A percentile compares a stretch with the other conserved stretches of the same genome.
phyloP scores from a whole-genome alignment of 306 rosid species.

The Rosa persica region DNA sequence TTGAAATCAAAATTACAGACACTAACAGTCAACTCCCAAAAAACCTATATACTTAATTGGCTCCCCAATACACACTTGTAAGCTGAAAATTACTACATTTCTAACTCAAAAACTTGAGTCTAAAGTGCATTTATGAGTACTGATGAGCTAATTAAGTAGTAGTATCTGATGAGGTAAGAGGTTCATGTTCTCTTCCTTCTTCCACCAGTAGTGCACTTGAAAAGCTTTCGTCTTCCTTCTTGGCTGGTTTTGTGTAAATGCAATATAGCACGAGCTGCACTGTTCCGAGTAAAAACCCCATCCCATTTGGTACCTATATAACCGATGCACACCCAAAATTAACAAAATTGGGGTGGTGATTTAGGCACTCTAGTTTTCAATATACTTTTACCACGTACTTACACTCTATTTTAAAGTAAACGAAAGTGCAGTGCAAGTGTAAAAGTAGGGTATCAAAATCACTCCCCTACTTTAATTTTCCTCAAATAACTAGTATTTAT shows the following conservation, averaged over 20 bases:
- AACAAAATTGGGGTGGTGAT: not conserved
- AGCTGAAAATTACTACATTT: not conserved
- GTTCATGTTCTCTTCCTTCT: constrained; percentile 26
- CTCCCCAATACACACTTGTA: not conserved
- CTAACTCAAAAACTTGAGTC: not conserved
- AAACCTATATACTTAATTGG: not conserved
- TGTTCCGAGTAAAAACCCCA: constrained; percentile 34
- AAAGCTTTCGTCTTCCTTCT: not conserved
- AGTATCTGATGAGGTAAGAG: constrained; percentile 13
- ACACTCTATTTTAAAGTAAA: no score
- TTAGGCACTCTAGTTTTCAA: not conserved
- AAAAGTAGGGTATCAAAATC: no score
- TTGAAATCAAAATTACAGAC: not conserved
- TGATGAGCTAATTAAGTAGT: not conserved
- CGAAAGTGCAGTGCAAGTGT: no score
- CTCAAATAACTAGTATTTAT: no score
- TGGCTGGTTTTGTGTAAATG: constrained; percentile 24
- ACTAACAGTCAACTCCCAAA: no score
- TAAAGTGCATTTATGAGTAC: not conserved
- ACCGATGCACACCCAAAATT: not conserved
- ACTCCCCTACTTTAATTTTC: no score
- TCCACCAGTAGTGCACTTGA: constrained; percentile 13
- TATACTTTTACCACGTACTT: not conserved
- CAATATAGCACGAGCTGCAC: constrained; percentile 31
- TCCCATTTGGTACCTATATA: constrained; percentile 37